Evolutionary conservation across 148 eudicot genomes (phyloP).

Genomic region (Beta vulgaris): DNA sequence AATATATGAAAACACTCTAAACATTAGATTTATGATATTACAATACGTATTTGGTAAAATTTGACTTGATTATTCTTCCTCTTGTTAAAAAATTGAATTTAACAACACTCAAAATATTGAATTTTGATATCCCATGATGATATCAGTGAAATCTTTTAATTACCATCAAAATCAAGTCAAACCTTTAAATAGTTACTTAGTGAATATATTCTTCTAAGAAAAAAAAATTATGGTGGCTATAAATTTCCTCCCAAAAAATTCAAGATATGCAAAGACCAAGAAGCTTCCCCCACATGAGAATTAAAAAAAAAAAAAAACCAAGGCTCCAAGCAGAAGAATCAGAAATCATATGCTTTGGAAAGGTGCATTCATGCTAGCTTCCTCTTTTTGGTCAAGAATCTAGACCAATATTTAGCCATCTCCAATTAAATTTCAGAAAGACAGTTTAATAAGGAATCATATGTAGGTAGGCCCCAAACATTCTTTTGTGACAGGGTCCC

Average conservation of each 20-base stretch:
- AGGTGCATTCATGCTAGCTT: conserved; percentile 1
- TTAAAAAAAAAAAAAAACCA: neutral
- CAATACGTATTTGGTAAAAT: too few relatives aligned
- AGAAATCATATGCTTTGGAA: conserved; percentile 17
- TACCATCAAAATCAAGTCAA: neutral
- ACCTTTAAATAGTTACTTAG: neutral
- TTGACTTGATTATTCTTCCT: too few relatives aligned
- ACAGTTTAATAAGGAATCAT: conserved; percentile 12
- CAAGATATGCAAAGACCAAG: conserved; percentile 3
- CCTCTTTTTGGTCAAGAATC: conserved; percentile 16
- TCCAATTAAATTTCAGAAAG: neutral
- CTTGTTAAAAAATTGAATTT: too few relatives aligned
- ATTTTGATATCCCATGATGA: too few relatives aligned
- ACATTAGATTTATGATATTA: too few relatives aligned
- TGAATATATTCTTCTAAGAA: neutral
- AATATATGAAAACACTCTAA: too few relatives aligned
- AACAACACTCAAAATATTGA: too few relatives aligned
- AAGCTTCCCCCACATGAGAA: neutral
- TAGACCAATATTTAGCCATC: conserved; percentile 9
- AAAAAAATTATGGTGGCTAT: neutral
- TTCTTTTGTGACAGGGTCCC: conserved; percentile 13
- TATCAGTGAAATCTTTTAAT: neutral
- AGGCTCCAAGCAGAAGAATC: neutral
- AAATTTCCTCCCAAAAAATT: too few relatives aligned
- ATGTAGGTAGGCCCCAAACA: conserved; percentile 29